These are phyloP conservation scores for Hagleromyces aurorensis DNA, from an alignment of 805 yeast genomes.

Conservation along the genomic window DNA sequence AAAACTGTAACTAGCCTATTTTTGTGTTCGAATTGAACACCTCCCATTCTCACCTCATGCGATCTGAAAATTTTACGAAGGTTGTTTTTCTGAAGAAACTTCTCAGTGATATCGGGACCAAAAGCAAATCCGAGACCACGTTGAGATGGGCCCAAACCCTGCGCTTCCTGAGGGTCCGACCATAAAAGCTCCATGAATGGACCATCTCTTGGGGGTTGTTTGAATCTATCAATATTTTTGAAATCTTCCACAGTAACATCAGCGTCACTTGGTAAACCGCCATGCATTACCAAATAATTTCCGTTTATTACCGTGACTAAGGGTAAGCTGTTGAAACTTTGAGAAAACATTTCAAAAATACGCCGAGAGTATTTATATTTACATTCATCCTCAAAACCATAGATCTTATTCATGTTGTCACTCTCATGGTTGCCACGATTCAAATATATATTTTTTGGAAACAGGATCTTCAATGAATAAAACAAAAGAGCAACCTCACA, in stretches of 20 bases:
- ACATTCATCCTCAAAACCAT: conserved; percentile 95
- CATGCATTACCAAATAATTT: conserved; percentile 86
- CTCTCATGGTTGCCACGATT: conserved; percentile 98
- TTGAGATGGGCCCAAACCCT: conserved; percentile 81
- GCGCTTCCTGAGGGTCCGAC: conserved; percentile 85
- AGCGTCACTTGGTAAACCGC: conserved; percentile 84
- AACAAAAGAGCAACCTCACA: conserved; percentile 86
- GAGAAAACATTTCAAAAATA: conserved; percentile 74
- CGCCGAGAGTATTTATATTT: conserved; percentile 79
- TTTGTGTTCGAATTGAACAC: conserved; percentile 81
- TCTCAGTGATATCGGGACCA: conserved; percentile 88
- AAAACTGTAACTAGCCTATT: conserved; percentile 89
- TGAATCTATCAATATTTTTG: conserved; percentile 59
- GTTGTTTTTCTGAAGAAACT: conserved; percentile 64
- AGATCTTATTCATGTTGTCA: conserved; percentile 90
- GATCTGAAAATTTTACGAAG: conserved; percentile 81
- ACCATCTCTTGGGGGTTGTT: conserved; percentile 87
- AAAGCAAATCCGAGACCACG: conserved; percentile 95
- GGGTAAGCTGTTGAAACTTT: conserved; percentile 80
- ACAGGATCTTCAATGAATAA: conserved; percentile 67
- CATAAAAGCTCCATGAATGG: conserved; percentile 93
- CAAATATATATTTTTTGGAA: conserved; percentile 61
- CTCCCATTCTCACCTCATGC: conserved; percentile 91
- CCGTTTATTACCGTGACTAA: conserved; percentile 73
- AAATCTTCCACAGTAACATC: conserved; percentile 66